phyloP scores from a whole-genome alignment of 75 land plant genomes.

The Sequoiadendron giganteum region DNA sequence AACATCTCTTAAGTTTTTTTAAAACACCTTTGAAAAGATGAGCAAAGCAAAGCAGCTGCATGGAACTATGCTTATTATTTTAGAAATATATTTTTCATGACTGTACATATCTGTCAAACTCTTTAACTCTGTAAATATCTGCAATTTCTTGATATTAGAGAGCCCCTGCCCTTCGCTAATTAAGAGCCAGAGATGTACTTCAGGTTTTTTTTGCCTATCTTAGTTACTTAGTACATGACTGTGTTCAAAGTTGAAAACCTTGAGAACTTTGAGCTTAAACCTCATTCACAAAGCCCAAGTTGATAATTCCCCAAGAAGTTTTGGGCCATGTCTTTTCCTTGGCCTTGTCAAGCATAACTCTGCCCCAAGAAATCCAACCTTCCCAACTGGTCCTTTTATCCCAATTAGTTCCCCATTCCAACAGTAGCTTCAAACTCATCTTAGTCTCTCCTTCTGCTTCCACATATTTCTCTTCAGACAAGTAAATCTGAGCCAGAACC shows the following conservation, averaged over 20 bases:
- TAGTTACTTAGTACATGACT: not conserved
- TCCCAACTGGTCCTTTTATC: conserved; percentile 48
- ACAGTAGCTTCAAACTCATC: conserved; percentile 25
- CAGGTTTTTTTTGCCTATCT: no score
- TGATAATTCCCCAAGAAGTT: conserved; percentile 28
- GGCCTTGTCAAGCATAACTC: conserved; percentile 35
- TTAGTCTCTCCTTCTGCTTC: conserved; percentile 29
- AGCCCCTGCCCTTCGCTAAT: no score
- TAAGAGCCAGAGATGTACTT: no score
- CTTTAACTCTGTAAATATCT: no score
- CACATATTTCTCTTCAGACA: conserved; percentile 22
- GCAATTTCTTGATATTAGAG: no score
- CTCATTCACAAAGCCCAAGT: conserved; percentile 37
- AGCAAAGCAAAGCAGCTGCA: no score
- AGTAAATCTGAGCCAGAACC: conserved; percentile 29
- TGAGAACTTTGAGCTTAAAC: not conserved
- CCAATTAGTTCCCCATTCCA: conserved; percentile 46
- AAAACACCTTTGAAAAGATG: no score
- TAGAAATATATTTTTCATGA: no score
- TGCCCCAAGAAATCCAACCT: conserved; percentile 41
- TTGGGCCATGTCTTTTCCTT: conserved; percentile 30
- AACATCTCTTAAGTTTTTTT: no score
- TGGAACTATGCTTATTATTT: no score
- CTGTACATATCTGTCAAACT: no score
- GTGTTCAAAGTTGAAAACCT: not conserved